Conservation (phyloP, 352 stramenopile genomes). For the Pythium phragmitis region DNA sequence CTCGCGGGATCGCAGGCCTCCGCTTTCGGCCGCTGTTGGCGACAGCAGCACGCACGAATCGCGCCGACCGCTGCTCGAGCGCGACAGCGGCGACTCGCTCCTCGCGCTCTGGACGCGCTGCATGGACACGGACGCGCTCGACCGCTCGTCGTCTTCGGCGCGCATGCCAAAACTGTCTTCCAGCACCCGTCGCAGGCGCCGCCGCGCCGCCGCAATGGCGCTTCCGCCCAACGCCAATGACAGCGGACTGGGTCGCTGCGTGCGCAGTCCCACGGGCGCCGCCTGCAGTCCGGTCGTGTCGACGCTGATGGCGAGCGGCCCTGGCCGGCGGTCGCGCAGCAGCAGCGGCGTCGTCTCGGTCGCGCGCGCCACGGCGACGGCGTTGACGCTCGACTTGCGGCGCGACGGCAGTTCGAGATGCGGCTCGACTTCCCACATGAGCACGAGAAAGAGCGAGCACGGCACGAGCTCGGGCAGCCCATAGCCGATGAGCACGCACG, state of each 20-base stretch:
- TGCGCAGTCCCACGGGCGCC: background rate
- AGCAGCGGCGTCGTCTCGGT: conserved; percentile 54
- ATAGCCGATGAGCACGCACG: conserved; percentile 75
- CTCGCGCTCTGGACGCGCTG: conserved; percentile 8
- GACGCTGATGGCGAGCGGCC: conserved; percentile 2
- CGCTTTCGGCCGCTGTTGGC: background rate
- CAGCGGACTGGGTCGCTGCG: conserved; percentile 53
- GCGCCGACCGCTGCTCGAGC: conserved; percentile 20
- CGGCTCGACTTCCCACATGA: conserved; percentile 88
- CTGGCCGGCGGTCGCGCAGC: conserved; percentile 22
- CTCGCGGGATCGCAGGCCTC: conserved; percentile 9
- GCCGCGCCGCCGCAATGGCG: conserved; percentile 47
- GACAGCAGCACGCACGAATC: conserved; percentile 10
- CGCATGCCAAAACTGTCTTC: conserved; percentile 31
- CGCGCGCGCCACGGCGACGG: conserved; percentile 20
- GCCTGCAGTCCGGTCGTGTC: background rate
- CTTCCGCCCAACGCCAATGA: conserved; percentile 56
- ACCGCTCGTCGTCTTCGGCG: conserved; percentile 28
- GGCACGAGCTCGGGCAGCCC: conserved; percentile 70
- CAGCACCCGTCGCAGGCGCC: conserved; percentile 37
- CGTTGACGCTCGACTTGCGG: conserved; percentile 47
- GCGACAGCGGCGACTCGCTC: conserved; percentile 17
- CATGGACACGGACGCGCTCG: background rate
- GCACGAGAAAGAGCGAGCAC: conserved; percentile 68
- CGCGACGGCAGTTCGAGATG: conserved; percentile 61